phyloP scores from a whole-genome alignment of 2,329 filamentous ascomycete species.

The Cercospora zeae-maydis region DNA sequence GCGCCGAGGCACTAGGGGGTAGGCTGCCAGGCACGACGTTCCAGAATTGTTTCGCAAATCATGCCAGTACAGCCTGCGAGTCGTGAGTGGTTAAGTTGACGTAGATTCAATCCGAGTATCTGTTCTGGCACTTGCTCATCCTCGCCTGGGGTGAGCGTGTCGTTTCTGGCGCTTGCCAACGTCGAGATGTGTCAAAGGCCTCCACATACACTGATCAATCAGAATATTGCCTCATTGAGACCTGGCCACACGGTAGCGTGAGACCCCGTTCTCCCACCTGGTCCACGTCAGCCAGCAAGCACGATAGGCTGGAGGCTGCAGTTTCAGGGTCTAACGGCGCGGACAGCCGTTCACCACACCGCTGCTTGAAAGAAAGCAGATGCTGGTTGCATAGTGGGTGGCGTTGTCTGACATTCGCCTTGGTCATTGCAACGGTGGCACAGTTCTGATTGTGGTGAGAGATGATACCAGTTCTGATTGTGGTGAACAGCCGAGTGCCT shows the following conservation, averaged over 20 bases:
- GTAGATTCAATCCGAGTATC: neutral
- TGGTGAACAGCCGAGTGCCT: neutral
- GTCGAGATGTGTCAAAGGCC: neutral
- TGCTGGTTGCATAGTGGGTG: neutral
- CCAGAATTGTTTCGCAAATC: slow-evolving; percentile 3
- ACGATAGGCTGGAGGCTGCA: neutral
- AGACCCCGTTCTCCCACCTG: neutral
- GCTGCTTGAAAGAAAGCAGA: neutral
- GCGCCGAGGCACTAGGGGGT: slow-evolving; percentile 1
- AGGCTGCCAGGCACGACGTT: slow-evolving; percentile 3
- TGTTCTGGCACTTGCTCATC: neutral
- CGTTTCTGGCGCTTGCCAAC: neutral
- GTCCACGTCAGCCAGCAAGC: neutral
- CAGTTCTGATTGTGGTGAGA: neutral
- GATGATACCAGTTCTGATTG: neutral
- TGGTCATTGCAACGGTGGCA: neutral
- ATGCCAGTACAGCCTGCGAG: neutral
- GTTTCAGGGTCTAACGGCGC: neutral
- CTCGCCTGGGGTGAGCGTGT: neutral
- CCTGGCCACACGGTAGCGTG: neutral
- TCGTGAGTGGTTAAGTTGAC: neutral
- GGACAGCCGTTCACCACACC: neutral
- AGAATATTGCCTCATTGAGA: neutral
- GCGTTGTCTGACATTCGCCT: neutral
- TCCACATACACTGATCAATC: neutral